Base-by-base conservation (phyloP, 2,329 filamentous ascomycete species). In the Bipolaris sorokiniana region DNA sequence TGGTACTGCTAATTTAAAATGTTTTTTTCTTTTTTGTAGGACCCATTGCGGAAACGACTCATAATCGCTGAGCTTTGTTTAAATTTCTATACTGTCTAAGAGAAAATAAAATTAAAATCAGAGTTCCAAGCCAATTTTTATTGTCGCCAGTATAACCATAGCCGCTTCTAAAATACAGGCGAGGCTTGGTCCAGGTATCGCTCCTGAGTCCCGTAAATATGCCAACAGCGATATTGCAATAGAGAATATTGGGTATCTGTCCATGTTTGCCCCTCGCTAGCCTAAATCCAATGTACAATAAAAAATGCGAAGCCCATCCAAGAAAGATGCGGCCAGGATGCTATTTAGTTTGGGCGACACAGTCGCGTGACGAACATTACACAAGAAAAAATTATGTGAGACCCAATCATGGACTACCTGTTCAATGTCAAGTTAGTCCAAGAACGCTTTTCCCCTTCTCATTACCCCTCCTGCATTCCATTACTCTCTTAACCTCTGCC, bases 361-460 rank as follows among this genome's bases (percentile, higher is more conserved):
- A 28, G 20, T 38, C 46, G 22, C n/a, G 10, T 15, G 7, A 48
- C 46, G 34, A 16, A 37, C 22, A 38, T 48, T 48, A 48, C 46
- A 48, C 9, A 38, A 38, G 18, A 23, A 48, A 36, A 38, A 20
- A 13, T 38, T 38, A n/a, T 10, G 26, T 28, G 47, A 51, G 28
- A 23, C 22, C 23, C 22, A 13, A 36, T 28, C 37, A 23, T n/a
- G 13, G 45, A 37, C 10, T n/a, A n/a, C 34, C 20, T 44, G 15
- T 41, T n/a, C 10, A n/a, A 3, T 13, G 33, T 57, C 44, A 58
- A 7, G 58, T 63, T 7, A 68, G 45, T 3, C 67, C 67, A 48
- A 70, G 53, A 4, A 70, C 48, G 28, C 55, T 67, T 34, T 62
- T 51, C 9, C 67, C 67, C 40, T 70, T 70, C 16, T 61, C 61